Percentiles rank a stretch among this genome's conserved stretches.
Evolutionary conservation across 495 filamentous ascomycete genomes (phyloP).

Genomic region (Penicillium antarcticum): DNA sequence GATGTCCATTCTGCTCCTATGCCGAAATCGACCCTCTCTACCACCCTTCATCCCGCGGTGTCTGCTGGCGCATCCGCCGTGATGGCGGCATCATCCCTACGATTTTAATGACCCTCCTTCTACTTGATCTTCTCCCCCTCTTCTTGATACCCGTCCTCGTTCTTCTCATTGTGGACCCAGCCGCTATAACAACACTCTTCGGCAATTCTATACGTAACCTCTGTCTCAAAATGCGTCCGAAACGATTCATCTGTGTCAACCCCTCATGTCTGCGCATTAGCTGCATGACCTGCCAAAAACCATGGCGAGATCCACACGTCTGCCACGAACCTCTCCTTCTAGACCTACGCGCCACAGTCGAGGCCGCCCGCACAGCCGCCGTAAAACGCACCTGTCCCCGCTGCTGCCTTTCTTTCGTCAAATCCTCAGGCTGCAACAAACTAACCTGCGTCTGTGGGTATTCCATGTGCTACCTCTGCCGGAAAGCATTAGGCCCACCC

Average conservation of each 20-base stretch:
- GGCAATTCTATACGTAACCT: slow-evolving; percentile 57
- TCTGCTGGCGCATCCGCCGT: slow-evolving; percentile 49
- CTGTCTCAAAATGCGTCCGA: slow-evolving; percentile 60
- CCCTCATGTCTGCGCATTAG: slow-evolving; percentile 63
- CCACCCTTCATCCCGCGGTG: slow-evolving; percentile 45
- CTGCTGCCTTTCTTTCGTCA: slow-evolving; percentile 88
- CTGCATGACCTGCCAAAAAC: slow-evolving; percentile 69
- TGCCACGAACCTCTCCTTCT: slow-evolving; percentile 62
- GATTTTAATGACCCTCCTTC: slow-evolving; percentile 30
- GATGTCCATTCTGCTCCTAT: slow-evolving; percentile 89
- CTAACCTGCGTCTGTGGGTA: slow-evolving; percentile 97
- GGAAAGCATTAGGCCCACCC: slow-evolving; percentile 45
- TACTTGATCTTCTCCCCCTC: slow-evolving; percentile 52
- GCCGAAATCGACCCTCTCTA: slow-evolving; percentile 82
- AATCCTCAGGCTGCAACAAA: slow-evolving; percentile 92
- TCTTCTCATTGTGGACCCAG: slow-evolving; percentile 36
- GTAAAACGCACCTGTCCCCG: slow-evolving; percentile 93
- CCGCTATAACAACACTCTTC: slow-evolving; percentile 39
- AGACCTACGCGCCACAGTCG: slow-evolving; percentile 80
- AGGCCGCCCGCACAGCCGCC: slow-evolving; percentile 85
- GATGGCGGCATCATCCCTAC: slow-evolving; percentile 37
- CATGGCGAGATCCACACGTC: slow-evolving; percentile 65
- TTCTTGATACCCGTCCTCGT: slow-evolving; percentile 48
- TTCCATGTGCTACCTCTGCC: slow-evolving; percentile 94
- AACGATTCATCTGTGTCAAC: slow-evolving; percentile 70